These are phyloP conservation scores for Mucor lusitanicus DNA, from an alignment of 371 early-diverging fungal genomes.

Conservation along the genomic window DNA sequence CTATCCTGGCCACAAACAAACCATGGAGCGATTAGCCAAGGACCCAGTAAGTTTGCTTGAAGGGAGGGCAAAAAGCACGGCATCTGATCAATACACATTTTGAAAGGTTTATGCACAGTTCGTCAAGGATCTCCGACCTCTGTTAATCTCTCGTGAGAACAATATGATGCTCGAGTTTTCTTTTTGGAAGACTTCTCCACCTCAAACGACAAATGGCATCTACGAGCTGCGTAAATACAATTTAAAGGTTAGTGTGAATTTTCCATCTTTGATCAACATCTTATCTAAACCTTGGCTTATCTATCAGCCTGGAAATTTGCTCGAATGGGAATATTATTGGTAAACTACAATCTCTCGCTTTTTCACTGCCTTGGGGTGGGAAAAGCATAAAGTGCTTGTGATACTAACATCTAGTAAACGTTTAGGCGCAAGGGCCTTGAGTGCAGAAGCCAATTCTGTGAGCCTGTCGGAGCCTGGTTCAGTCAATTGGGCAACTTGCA, in stretches of 20 bases:
- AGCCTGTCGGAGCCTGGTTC: conserved; percentile 96
- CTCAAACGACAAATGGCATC: conserved; percentile 75
- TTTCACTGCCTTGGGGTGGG: neutral
- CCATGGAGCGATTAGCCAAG: conserved; percentile 51
- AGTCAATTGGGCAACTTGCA: conserved; percentile 88
- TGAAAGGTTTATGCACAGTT: conserved; percentile 48
- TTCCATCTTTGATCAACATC: neutral
- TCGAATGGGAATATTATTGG: conserved; percentile 94
- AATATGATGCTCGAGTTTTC: conserved; percentile 91
- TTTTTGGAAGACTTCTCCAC: conserved; percentile 86
- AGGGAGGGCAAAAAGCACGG: neutral
- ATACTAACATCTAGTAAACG: neutral
- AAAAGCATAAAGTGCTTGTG: neutral
- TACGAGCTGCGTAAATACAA: conserved; percentile 91
- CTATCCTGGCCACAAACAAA: conserved; percentile 76
- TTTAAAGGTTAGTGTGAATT: conserved; percentile 55
- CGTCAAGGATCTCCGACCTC: conserved; percentile 64
- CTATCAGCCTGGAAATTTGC: conserved; percentile 77
- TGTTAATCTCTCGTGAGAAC: conserved; percentile 75
- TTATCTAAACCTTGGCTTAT: neutral
- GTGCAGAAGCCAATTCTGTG: conserved; percentile 82
- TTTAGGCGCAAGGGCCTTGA: conserved; percentile 78
- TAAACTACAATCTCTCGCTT: conserved; percentile 7
- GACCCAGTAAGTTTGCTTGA: conserved; percentile 52
- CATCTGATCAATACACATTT: neutral